A percentile compares a stretch with the other conserved stretches of the same genome.
phyloP scores from a whole-genome alignment of 495 filamentous ascomycete genomes.

The Penicillium antarcticum region DNA sequence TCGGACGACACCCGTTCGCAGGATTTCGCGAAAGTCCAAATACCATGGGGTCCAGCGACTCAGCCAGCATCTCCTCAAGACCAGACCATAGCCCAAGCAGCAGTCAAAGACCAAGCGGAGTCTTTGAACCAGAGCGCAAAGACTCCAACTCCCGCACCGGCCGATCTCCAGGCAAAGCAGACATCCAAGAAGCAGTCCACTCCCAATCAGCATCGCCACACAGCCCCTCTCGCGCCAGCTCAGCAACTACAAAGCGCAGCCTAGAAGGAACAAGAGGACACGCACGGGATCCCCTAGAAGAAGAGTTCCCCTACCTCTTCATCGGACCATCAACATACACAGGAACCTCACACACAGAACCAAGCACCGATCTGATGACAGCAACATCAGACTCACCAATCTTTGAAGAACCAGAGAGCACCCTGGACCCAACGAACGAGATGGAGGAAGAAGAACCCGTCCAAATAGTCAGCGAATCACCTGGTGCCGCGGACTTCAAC shows the following conservation, averaged over 20 bases:
- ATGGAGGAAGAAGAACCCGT: conserved; percentile 18
- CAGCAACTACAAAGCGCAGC: conserved; percentile 39
- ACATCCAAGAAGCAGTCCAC: conserved; percentile 10
- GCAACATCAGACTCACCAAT: conserved; percentile 2
- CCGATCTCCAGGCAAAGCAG: conserved; percentile 15
- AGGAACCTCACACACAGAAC: conserved; percentile 21
- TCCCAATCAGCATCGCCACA: conserved; percentile 27
- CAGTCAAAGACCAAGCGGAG: conserved; percentile 15
- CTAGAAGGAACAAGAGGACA: conserved; percentile 56
- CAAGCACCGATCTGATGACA: conserved; percentile 5
- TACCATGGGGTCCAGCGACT: conserved; percentile 15
- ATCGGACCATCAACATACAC: conserved; percentile 61
- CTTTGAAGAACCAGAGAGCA: conserved; percentile 25
- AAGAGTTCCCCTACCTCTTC: conserved; percentile 63
- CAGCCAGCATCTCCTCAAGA: conserved; percentile 13
- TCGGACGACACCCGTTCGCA: conserved; percentile 47
- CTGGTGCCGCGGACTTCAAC: conserved; percentile 73
- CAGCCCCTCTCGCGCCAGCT: conserved; percentile 33
- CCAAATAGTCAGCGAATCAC: conserved; percentile 72
- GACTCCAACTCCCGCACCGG: conserved; percentile 29
- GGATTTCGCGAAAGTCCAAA: conserved; percentile 32
- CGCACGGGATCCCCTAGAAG: conserved; percentile 60
- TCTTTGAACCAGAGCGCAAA: conserved; percentile 22
- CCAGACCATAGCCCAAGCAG: conserved; percentile 14
- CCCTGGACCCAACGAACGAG: conserved; percentile 14